phyloP scores from a whole-genome alignment of 768 basidiomycete genomes.

The Suillus hirtellus region DNA sequence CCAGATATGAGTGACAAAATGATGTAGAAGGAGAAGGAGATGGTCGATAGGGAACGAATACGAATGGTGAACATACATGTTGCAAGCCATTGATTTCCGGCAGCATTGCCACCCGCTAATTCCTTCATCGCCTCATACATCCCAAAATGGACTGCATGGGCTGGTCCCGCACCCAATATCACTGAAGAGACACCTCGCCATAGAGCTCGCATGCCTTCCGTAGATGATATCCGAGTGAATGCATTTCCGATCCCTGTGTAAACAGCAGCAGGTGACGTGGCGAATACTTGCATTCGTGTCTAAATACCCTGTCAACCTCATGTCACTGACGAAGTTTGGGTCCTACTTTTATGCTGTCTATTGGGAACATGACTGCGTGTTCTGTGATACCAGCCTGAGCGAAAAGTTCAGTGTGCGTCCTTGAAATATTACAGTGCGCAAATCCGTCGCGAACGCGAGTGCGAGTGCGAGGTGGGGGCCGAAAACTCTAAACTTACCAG shows the following conservation, averaged over 20 bases:
- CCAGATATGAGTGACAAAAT: background rate
- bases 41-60: slow-evolving; percentile 7
- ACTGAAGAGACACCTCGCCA: slow-evolving; percentile 98
- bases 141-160: slow-evolving; percentile 97
- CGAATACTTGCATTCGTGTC: slow-evolving; percentile 99
- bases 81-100: slow-evolving; percentile 79
- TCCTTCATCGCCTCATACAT: slow-evolving; percentile 95
- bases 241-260: slow-evolving; percentile 92
- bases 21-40: slow-evolving; percentile 12
- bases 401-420: slow-evolving; percentile 18
- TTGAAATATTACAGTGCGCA: background rate
- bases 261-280: slow-evolving; percentile 79
- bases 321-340: slow-evolving; percentile 5
- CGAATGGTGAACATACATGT: slow-evolving; percentile 63
- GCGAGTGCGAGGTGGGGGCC: background rate
- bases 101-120: slow-evolving; percentile 78
- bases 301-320: slow-evolving; percentile 30
- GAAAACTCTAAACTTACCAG: slow-evolving; percentile 58
- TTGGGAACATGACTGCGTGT: slow-evolving; percentile 97
- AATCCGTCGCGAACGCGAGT: background rate
- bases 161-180: slow-evolving; percentile 94
- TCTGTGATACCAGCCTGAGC: slow-evolving; percentile 97
- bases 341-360: slow-evolving; percentile 96
- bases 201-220: slow-evolving; percentile 86
- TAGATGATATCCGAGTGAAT: slow-evolving; percentile 88